phyloP scores from a whole-genome alignment of 768 basidiomycete species.

The Panaeolus papilionaceus region DNA sequence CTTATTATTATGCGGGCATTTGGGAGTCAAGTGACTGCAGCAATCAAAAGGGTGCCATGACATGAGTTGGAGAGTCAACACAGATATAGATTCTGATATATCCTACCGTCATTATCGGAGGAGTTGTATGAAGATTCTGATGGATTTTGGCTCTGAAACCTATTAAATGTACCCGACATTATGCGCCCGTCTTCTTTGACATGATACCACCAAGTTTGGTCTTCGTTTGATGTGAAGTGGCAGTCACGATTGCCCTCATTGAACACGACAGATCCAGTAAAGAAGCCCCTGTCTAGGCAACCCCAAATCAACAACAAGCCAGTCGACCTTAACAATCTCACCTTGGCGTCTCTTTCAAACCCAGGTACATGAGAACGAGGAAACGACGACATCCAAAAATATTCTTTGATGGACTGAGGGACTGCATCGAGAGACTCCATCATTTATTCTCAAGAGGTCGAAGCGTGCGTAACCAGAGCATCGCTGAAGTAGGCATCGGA shows the following conservation, averaged over 20 bases:
- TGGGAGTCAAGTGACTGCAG: slow-evolving; percentile 10
- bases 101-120: slow-evolving; percentile 11
- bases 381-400: slow-evolving; percentile 5
- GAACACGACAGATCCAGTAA: not conserved
- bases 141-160: slow-evolving; percentile 10
- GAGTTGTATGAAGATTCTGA: slow-evolving; percentile 11
- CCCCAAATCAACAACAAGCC: not conserved
- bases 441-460: slow-evolving; percentile 8
- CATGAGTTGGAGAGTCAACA: slow-evolving; percentile 12
- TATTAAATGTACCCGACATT: slow-evolving; percentile 4
- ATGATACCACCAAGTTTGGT: not conserved
- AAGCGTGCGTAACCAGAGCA: slow-evolving; percentile 3
- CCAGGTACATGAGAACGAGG: not conserved
- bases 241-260: not conserved
- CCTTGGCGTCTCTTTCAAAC: slow-evolving; percentile 13
- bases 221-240: not conserved
- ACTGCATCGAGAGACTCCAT: not conserved
- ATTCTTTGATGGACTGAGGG: slow-evolving; percentile 12
- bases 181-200: slow-evolving; percentile 14
- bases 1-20: slow-evolving; percentile 8
- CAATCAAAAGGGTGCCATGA: slow-evolving; percentile 12
- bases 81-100: slow-evolving; percentile 14
- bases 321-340: not conserved
- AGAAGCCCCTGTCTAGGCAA: not conserved
- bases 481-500: not conserved